These are phyloP conservation scores for Penicillium coprophilum DNA, from an alignment of 495 filamentous ascomycete genomes.

Conservation along the genomic window DNA sequence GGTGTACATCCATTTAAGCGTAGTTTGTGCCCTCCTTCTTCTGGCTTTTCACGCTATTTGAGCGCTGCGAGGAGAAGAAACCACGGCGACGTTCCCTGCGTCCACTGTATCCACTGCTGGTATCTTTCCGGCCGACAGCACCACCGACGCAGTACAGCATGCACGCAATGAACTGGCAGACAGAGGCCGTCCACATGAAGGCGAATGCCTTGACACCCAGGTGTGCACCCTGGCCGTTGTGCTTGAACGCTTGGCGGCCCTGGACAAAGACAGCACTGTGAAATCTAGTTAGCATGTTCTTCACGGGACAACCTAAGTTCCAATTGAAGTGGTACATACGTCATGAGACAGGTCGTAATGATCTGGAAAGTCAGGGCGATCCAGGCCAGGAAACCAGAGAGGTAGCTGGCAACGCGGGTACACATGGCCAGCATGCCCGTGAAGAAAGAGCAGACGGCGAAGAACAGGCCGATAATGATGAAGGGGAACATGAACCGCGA, in stretches of 20 bases:
- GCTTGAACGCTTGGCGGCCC: constrained; percentile 68
- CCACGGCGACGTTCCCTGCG: constrained; percentile 43
- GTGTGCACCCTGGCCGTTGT: constrained; percentile 53
- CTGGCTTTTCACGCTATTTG: constrained; percentile 36
- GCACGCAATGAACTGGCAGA: constrained; percentile 66
- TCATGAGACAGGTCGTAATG: constrained; percentile 65
- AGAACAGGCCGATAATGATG: constrained; percentile 67
- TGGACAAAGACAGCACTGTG: constrained; percentile 70
- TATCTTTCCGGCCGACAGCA: constrained; percentile 35
- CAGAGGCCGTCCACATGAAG: constrained; percentile 82
- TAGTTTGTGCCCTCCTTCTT: constrained; percentile 32
- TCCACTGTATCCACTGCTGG: constrained; percentile 37
- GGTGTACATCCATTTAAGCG: constrained; percentile 22
- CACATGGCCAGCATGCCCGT: constrained; percentile 61
- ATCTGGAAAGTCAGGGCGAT: constrained; percentile 63
- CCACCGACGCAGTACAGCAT: constrained; percentile 65
- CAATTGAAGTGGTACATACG: constrained; percentile 50
- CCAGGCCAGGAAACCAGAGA: constrained; percentile 55
- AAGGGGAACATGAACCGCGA: constrained; percentile 74
- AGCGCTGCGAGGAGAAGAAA: constrained; percentile 43
- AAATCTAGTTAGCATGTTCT: constrained; percentile 19
- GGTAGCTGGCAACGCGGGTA: constrained; percentile 58
- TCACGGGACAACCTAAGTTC: not conserved
- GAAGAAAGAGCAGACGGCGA: constrained; percentile 58
- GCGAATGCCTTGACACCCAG: constrained; percentile 75